A percentile compares a stretch with the other conserved stretches of the same genome.
Evolutionary conservation across 1,284 basidiomycete species (phyloP).

Genomic region (Laetiporus sulphureus): DNA sequence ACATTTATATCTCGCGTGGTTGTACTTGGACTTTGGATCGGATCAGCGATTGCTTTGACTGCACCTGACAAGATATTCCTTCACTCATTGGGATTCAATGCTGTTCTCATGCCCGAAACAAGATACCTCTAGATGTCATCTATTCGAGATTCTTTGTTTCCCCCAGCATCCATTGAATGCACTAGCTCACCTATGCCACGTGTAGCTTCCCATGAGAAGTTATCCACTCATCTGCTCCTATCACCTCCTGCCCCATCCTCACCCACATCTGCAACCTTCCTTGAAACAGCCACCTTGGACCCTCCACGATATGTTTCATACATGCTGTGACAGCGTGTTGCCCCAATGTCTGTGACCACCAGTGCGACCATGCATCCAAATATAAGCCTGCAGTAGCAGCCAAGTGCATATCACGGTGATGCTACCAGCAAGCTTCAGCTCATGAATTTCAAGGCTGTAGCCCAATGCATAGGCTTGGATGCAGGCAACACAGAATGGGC

Average conservation of each 20-base stretch:
- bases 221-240: conserved; percentile 58
- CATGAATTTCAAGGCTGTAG: conserved; percentile 75
- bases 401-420: conserved; percentile 36
- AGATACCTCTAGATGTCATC: conserved; percentile 7
- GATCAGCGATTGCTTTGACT: no score
- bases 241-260: conserved; percentile 30
- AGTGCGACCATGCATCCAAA: conserved; percentile 34
- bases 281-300: conserved; percentile 18
- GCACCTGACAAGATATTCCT: no score
- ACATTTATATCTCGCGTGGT: no score
- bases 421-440: conserved; percentile 68
- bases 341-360: conserved; percentile 45
- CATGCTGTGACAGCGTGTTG: conserved; percentile 46
- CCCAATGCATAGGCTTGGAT: conserved; percentile 69
- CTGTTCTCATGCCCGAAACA: no score
- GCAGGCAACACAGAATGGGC: conserved; percentile 73
- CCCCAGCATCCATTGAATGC: conserved; percentile 48
- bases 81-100: no score
- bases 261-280: conserved; percentile 15
- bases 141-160: conserved; percentile 35
- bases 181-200: conserved; percentile 34
- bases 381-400: conserved; percentile 32
- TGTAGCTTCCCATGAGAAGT: conserved; percentile 45
- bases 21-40: no score
- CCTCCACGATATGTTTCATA: conserved; percentile 46